Percentiles rank a stretch among this genome's conserved stretches.
These are phyloP conservation scores for Casuarina cunninghamiana DNA, from an alignment of 306 rosid genomes.

Conservation along the genomic window DNA sequence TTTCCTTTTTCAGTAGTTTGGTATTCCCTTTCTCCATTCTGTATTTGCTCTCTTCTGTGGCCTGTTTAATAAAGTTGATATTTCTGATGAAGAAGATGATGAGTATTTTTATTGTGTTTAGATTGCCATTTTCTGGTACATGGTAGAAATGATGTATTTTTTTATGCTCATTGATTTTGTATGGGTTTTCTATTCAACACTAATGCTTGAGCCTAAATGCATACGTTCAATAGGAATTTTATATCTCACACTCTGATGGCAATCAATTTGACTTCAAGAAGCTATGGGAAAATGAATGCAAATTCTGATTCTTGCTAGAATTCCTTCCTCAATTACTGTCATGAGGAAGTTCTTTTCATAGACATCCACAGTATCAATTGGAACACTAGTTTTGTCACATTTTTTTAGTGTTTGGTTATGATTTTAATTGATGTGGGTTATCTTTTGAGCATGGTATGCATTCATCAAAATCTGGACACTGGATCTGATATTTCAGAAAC, in stretches of 20 bases:
- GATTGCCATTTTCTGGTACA: neutral
- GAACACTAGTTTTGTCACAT: too few relatives aligned
- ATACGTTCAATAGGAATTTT: neutral
- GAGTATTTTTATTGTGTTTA: neutral
- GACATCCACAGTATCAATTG: too few relatives aligned
- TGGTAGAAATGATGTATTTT: neutral
- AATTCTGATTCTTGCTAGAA: neutral
- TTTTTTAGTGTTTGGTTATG: neutral
- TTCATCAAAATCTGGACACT: constrained; percentile 4
- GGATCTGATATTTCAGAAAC: neutral
- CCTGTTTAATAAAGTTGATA: neutral
- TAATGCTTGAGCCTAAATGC: neutral
- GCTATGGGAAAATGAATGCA: neutral
- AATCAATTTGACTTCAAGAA: neutral
- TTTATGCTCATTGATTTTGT: neutral
- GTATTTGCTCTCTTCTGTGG: constrained; percentile 15
- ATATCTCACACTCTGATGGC: neutral
- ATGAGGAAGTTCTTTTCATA: neutral
- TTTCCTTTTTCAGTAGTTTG: neutral
- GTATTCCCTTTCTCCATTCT: neutral
- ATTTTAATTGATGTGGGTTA: constrained; percentile 12
- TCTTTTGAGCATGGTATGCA: neutral
- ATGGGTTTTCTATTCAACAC: neutral
- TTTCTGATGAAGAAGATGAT: neutral
- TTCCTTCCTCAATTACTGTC: neutral